phyloP scores from a whole-genome alignment of 108 stramenopile species.

The Fistulifera solaris region DNA sequence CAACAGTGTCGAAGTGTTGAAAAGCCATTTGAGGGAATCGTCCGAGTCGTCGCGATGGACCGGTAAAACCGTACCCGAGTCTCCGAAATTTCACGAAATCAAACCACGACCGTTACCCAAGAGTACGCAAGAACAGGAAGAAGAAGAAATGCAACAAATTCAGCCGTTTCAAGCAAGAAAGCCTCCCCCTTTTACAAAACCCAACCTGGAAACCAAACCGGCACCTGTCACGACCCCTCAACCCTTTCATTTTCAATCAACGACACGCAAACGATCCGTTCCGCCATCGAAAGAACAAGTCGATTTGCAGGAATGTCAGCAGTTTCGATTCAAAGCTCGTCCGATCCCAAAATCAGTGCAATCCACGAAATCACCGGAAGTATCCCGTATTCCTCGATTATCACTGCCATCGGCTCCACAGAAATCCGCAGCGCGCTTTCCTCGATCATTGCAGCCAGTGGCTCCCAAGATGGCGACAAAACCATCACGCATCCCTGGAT shows the following conservation, averaged over 20 bases:
- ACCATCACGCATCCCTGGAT: not conserved
- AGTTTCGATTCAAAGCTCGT: not conserved
- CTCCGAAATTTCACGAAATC: too few relatives aligned
- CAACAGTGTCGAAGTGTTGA: too few relatives aligned
- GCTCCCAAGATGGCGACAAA: not conserved
- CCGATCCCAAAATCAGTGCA: not conserved
- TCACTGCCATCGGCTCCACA: not conserved
- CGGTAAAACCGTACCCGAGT: too few relatives aligned
- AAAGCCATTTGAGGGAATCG: too few relatives aligned
- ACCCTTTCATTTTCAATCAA: conserved; percentile 1
- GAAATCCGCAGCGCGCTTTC: not conserved
- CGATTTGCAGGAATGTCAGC: not conserved
- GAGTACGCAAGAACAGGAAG: too few relatives aligned
- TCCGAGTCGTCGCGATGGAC: too few relatives aligned
- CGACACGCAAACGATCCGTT: not conserved
- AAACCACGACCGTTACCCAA: too few relatives aligned
- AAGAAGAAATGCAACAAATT: too few relatives aligned
- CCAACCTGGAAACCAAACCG: not conserved
- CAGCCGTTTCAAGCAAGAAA: too few relatives aligned
- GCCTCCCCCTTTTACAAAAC: too few relatives aligned
- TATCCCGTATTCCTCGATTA: not conserved
- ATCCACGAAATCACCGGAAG: not conserved
- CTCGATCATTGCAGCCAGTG: not conserved
- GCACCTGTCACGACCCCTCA: not conserved
- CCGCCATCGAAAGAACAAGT: not conserved